Base-by-base conservation (phyloP, 331 rosid species). In the Quercus tomentella region DNA sequence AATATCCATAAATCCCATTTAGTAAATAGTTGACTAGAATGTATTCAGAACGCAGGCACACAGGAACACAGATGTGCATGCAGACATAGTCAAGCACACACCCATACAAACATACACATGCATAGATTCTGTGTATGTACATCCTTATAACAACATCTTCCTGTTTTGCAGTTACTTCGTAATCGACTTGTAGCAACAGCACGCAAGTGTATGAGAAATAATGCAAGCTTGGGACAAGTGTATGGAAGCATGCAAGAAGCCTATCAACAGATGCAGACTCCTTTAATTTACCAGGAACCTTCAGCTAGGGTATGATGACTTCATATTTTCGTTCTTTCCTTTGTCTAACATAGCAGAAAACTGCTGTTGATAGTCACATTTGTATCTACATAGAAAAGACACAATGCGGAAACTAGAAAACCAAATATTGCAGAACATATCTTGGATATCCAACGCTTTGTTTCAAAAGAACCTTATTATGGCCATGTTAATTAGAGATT, bases 181-280 rank as follows among this genome's bases (percentile, higher is more conserved):
- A 87, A 77, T 61, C 82, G 76, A 78, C 88, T 92, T 55, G 91
- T 90, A 45, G 83, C 90, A 7, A 73, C 85, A 35, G 94, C 94
- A 45, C 81, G 75, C 76, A 84, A 72, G 55, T 84, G 89, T 63
- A 90, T 92, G 87, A 80, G 35, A 72, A 85, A 84, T 26, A 81
- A 87, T 70, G 86, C 86, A 77, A 87, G 88, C 84, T 86, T 92
- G 85, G 93, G 82, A 72, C 89, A 87, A 87, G 82, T 92, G 54
- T 92, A 88, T 79, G 90, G 72, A 81, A 89, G 88, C 81, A 88
- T 92, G 93, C 93, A 92, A 83, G 87, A 89, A 81, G 88, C 94
- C 75, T 92, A 88, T 75, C 78, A 85, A 85, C 88, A 88, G 70
- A 90, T 92, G 91, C 97, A 92, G 81, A 82, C 89, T 67, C 94